Base-by-base conservation (phyloP, 2,329 filamentous ascomycete genomes). In the Neonectria ditissima region DNA sequence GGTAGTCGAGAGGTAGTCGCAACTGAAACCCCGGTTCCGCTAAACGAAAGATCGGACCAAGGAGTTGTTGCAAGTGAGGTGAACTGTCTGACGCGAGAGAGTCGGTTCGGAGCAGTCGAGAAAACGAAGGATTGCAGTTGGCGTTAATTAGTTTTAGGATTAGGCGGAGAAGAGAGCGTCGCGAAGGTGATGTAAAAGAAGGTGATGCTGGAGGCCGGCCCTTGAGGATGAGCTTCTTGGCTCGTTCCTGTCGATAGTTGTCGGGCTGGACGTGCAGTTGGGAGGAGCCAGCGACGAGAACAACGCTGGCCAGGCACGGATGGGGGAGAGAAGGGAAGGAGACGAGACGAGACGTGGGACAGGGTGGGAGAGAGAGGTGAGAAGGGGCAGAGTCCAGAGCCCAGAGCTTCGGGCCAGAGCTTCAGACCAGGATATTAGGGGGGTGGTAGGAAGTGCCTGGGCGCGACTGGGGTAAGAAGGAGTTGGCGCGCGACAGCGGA, bases 1-100 rank as follows among this genome's bases (percentile, higher is more conserved):
- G 69, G 66, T 76, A 60, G 66, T 63, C 63, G 64, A 64, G 65
- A 67, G 63, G 74, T 68, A 69, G 71, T 71, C 66, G 74, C 76
- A 76, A 73, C 69, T 74, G 74, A 76, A 76, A 78, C 72, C 59
- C 30, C 28, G 65, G 44, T 65, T 72, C 69, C 67, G 54, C 39
- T 60, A 57, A 67, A 63, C 62, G 61, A 68, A 68, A 62, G 66
- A 70, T 65, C 69, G 65, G 53, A 59, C 61, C 59, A 55, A 41
- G 39, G 55, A 62, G 65, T 59, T 65, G 65, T 59, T 55, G 68
- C 60, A 64, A 57, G 55, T 66, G 65, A 60, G 62, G 55, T 50
- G 52, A 58, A 62, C 48, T 63, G 57, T n/a, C 53, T 44, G 59
- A 55, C 39, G 58, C 52, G 61, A 52, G 59, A 50, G 52, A 37